Percentiles rank a stretch among this genome's conserved stretches.
Evolutionary conservation across 2,329 filamentous ascomycete species (phyloP).

Genomic region (Trichoderma arundinaceum): DNA sequence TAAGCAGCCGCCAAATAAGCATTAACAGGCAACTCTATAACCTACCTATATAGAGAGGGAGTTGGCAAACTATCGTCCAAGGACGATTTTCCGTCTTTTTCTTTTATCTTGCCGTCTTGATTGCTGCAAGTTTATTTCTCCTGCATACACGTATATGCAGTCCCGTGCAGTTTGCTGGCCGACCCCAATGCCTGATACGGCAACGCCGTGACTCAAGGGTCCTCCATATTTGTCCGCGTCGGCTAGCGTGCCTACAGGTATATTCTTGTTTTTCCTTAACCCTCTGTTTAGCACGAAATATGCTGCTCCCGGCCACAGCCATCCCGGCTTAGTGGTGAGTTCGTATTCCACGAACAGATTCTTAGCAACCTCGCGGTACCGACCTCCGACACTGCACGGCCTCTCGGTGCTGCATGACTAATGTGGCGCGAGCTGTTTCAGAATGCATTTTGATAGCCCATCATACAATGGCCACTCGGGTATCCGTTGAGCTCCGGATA

Average conservation of each 20-base stretch:
- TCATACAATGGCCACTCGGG: slow-evolving; percentile 7
- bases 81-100: neutral
- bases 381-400: neutral
- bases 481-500: slow-evolving; percentile 14
- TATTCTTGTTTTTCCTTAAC: neutral
- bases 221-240: neutral
- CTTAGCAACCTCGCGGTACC: neutral
- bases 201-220: neutral
- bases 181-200: neutral
- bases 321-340: neutral
- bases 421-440: neutral
- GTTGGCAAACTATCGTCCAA: neutral
- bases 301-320: neutral
- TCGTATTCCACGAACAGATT: neutral
- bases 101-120: neutral
- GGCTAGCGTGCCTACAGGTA: neutral
- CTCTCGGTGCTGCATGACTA: neutral
- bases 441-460: neutral
- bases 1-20: neutral
- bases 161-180: neutral
- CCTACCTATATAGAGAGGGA: neutral
- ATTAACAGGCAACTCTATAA: neutral
- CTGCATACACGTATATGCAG: neutral
- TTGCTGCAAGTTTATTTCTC: neutral
- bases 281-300: too few species aligned